A percentile compares a stretch with the other conserved stretches of the same genome.
phyloP scores from a whole-genome alignment of 768 basidiomycete species.

The Albatrellus ellisii region DNA sequence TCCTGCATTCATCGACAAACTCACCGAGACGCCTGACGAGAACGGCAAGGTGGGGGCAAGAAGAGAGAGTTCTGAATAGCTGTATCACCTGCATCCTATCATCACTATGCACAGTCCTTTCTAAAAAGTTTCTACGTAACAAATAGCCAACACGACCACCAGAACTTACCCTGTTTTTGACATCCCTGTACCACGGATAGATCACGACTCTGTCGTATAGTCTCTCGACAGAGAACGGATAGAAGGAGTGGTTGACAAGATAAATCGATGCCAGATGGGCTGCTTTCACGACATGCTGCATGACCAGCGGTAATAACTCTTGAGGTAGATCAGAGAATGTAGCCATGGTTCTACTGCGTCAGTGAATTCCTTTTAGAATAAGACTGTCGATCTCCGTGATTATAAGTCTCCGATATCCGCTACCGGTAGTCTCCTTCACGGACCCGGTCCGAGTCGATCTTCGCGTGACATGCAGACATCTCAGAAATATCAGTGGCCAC shows the following conservation, averaged over 20 bases:
- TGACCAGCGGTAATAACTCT: constrained; percentile 47
- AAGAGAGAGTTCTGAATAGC: constrained; percentile 49
- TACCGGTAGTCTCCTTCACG: too few relatives aligned
- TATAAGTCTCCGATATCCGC: too few relatives aligned
- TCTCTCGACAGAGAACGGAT: constrained; percentile 31
- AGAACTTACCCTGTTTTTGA: constrained; percentile 39
- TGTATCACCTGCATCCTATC: constrained; percentile 34
- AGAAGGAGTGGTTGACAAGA: constrained; percentile 46
- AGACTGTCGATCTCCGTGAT: too few relatives aligned
- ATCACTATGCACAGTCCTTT: neutral
- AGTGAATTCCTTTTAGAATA: too few relatives aligned
- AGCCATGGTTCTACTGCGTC: constrained; percentile 24
- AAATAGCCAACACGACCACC: neutral
- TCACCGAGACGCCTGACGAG: constrained; percentile 46
- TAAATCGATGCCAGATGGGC: constrained; percentile 38
- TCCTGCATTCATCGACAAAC: constrained; percentile 11
- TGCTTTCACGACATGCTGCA: constrained; percentile 36
- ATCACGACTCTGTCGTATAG: constrained; percentile 51
- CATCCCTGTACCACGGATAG: constrained; percentile 59
- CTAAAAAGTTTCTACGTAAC: neutral
- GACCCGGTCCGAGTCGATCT: too few relatives aligned
- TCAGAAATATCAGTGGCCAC: too few relatives aligned
- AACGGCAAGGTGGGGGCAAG: constrained; percentile 39
- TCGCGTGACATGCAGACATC: too few relatives aligned
- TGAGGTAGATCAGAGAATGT: constrained; percentile 46